Percentiles rank a stretch among this genome's conserved stretches.
Conservation (phyloP, 2,329 filamentous ascomycete species). For the Sporothrix brunneoviolacea region DNA sequence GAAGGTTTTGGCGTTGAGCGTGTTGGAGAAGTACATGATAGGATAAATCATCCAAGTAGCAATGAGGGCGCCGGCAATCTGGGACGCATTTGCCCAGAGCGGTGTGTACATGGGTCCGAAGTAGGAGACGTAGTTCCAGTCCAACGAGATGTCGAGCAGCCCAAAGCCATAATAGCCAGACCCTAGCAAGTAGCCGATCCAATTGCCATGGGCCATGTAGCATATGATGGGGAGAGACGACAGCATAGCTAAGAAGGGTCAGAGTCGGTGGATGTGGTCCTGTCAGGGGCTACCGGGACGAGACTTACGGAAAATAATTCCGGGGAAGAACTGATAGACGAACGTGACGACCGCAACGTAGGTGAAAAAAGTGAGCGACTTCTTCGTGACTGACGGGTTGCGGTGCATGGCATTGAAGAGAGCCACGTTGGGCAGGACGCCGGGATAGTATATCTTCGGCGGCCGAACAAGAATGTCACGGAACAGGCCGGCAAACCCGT, state of each 20-base stretch:
- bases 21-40: slow-evolving; percentile 35
- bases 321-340: slow-evolving; percentile 27
- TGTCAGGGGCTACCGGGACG: too few relatives aligned
- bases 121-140: slow-evolving; percentile 37
- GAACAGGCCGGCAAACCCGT: slow-evolving; percentile 25
- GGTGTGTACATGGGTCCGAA: slow-evolving; percentile 30
- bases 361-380: slow-evolving; percentile 24
- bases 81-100: slow-evolving; percentile 30
- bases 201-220: slow-evolving; percentile 27
- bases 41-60: slow-evolving; percentile 31
- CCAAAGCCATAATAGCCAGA: slow-evolving; percentile 40
- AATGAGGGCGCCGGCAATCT: slow-evolving; percentile 29
- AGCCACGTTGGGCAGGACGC: slow-evolving; percentile 25
- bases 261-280: slow-evolving; percentile 15
- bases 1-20: slow-evolving; percentile 33
- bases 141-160: slow-evolving; percentile 33
- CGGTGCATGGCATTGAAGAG: slow-evolving; percentile 28
- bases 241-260: slow-evolving; percentile 15
- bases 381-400: slow-evolving; percentile 24
- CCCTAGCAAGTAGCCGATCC: slow-evolving; percentile 26
- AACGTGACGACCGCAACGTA: slow-evolving; percentile 23
- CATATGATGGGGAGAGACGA: slow-evolving; percentile 23
- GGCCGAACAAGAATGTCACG: slow-evolving; percentile 26
- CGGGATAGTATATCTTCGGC: slow-evolving; percentile 27
- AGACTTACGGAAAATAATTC: slow-evolving; percentile 24